A percentile compares a stretch with the other conserved stretches of the same genome.
These are phyloP conservation scores for Soucietia sequanensis DNA, from an alignment of 805 yeast species.

Conservation along the genomic window DNA sequence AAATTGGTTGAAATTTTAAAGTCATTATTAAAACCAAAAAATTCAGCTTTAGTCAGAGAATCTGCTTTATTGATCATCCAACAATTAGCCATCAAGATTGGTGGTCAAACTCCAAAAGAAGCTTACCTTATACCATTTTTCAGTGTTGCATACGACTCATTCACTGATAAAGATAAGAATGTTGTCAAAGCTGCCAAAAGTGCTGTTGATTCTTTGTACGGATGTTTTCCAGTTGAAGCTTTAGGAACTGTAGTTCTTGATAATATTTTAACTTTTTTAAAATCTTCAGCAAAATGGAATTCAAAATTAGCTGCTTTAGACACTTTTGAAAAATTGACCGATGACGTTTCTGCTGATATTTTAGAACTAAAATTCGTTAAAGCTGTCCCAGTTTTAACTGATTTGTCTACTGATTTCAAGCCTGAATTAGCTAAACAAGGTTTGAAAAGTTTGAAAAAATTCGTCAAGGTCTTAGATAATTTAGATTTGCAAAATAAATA, in stretches of 20 bases:
- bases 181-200: conserved; percentile 85
- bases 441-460: conserved; percentile 61
- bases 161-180: conserved; percentile 83
- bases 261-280: conserved; percentile 58
- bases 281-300: conserved; percentile 91
- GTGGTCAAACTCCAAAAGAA: conserved; percentile 71
- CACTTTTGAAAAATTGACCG: conserved; percentile 69
- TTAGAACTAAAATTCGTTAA: conserved; percentile 77
- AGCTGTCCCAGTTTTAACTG: conserved; percentile 82
- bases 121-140: conserved; percentile 67
- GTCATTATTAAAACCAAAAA: conserved; percentile 71
- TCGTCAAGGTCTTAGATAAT: conserved; percentile 84
- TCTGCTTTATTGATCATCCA: conserved; percentile 66
- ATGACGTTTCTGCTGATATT: conserved; percentile 80
- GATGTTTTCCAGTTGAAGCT: conserved; percentile 74
- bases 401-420: conserved; percentile 91
- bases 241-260: conserved; percentile 69
- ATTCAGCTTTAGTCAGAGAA: conserved; percentile 73
- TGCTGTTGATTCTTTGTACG: conserved; percentile 68
- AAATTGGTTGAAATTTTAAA: conserved; percentile 59
- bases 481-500: conserved; percentile 86
- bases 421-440: conserved; percentile 93
- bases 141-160: conserved; percentile 62
- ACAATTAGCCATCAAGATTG: conserved; percentile 54
- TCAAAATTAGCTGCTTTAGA: conserved; percentile 79